Evolutionary conservation across 2,329 filamentous ascomycete genomes (phyloP).

Genomic region (Colletotrichum sp.): DNA sequence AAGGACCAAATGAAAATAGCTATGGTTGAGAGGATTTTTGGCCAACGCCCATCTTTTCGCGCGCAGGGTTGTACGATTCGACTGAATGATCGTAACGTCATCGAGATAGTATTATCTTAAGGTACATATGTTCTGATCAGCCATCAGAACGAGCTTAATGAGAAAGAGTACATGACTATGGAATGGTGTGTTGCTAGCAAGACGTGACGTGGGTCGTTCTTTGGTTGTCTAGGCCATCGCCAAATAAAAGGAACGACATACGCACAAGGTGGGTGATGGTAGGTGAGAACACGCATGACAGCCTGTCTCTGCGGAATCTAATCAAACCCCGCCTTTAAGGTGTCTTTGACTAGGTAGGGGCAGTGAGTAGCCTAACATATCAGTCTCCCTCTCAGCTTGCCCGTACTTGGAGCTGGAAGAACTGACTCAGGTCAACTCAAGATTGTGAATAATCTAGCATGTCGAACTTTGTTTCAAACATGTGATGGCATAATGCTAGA

Average conservation of each 20-base stretch:
- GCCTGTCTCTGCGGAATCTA: background rate
- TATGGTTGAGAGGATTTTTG: background rate
- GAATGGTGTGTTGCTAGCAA: background rate
- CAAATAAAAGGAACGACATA: background rate
- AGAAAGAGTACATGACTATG: background rate
- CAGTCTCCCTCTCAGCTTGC: background rate
- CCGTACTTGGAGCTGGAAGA: background rate
- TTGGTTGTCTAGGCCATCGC: rapidly evolving
- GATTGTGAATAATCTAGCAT: rapidly evolving
- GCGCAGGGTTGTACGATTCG: background rate
- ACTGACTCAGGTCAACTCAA: background rate
- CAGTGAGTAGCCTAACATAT: background rate
- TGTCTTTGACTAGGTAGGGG: background rate
- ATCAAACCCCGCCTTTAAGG: rapidly evolving
- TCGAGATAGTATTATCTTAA: background rate
- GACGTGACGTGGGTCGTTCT: background rate
- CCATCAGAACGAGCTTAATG: background rate
- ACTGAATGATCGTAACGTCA: background rate
- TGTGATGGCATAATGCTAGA: background rate
- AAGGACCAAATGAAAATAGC: background rate
- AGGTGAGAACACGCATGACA: background rate
- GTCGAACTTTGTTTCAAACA: background rate
- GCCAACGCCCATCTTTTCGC: background rate
- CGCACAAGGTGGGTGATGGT: background rate
- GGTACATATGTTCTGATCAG: background rate